Base-by-base conservation (phyloP, 2,329 filamentous ascomycete genomes). In the Alternaria postmessia region DNA sequence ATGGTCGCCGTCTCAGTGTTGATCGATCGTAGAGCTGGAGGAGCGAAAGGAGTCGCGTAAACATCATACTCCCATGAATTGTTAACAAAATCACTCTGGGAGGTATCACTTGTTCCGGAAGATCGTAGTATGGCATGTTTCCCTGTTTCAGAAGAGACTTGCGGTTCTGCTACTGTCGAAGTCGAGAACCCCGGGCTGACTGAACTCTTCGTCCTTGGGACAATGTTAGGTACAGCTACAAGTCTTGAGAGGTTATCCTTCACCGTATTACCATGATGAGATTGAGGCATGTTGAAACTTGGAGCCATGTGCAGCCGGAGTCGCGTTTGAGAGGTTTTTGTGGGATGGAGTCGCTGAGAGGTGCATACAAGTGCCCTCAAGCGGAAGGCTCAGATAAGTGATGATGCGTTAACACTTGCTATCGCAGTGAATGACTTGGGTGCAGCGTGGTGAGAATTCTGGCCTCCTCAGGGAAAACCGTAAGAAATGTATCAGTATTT, bases 41-140 rank as follows among this genome's bases (percentile, higher is more conserved):
- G 64, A 16, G 74, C 46, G 41, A 72, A 73, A 1, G 70, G 54
- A 2, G 49, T 30, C 4, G 70, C 70, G 49, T 74, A 74, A 4
- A 75, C 67, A 51, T 71, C 63, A 41, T 67, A 69, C 16, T 65
- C 62, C 36, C 46, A 42, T 24, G 28, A 8, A 20, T 47, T 8
- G 14, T 44, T 18, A 28, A 16, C 54, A 4, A 16, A 8, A 12
- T 54, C 48, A 20, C n/a, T 43, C 39, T 47, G n/a, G 18, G 28
- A 18, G 16, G 14, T n/a, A 42, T 43, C 22, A 3, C 9, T 26
- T 12, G 16, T 24, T 26, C 26, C 2, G 12, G 51, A 41, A 12
- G 14, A 20, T 2, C 28, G 26, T 24, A 18, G n/a, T 42, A n/a
- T 43, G 20, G n/a, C 26, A 24, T 43, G 51, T 26, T 22, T 30